Evolutionary conservation across 148 eudicot species (phyloP), one percentile per base, ranked within the genome.

Genomic region (Rhododendron ferrugineum): DNA sequence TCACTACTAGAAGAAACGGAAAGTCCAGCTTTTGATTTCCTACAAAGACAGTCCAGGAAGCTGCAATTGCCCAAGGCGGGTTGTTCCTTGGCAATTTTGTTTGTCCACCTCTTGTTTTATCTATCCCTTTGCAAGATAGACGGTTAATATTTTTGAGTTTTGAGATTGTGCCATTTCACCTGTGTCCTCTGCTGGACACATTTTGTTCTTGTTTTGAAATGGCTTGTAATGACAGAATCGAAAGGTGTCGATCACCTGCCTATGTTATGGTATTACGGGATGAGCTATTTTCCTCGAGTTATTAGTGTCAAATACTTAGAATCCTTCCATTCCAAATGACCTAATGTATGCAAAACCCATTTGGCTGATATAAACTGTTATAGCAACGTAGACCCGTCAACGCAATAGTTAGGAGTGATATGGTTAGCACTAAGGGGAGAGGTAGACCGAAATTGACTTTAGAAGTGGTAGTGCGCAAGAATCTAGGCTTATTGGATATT

Each of bases 1-100:
- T 87, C 90, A 37, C 95, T 90, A 74, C 52, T 78, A 34, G 92
- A 88, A 76, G 94, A 87, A 22, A 66, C 84, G 13, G 93, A 93
- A 62, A 90, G 93, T 78, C 89, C 88, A 89, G 81, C 87, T 82
- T 85, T 90, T 6, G 94, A 96, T 58, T 87, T 86, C 80, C 23
- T 73, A 28, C 36, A 54, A 7, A 34, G 44, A 73, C 78, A 5
- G 78, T 73, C 3, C 46, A 70, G 30, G 20, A 32, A 18, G 11
- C 22, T 73, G 23, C 78, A 32, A 34, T 36, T 32, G 36, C 23
- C 42, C 15, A 16, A 30, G 14, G 40, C 6, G 2, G 40, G 14
- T 34, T 72, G 16, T 32, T 32, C 20, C 76, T 72, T 34, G 42
- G 76, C 32, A 30, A 4, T 72, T 34, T 14, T 72, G 20, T 4